Base-by-base conservation (phyloP, 1,139 yeast genomes). In the Torulaspora globosa region DNA sequence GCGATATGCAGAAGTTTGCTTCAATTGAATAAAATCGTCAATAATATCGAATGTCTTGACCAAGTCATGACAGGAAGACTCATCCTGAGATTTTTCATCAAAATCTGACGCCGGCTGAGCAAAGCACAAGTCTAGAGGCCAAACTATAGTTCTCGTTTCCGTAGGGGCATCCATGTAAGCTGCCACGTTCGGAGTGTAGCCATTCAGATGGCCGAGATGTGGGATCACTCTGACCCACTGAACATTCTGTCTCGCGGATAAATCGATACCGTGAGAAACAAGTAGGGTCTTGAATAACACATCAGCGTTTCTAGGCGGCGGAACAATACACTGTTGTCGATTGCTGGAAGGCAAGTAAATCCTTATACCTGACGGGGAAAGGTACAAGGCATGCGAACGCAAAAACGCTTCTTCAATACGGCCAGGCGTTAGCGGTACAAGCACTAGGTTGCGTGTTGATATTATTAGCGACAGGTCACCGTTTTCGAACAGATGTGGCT, bases 321-420 rank as follows among this genome's bases (percentile, higher is more conserved):
- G 64, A 1, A 78, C 69, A 23, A 78, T 61, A 16, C 78, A 75
- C 14, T 69, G 71, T 4, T 60, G 55, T 12, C 75, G 57, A 19
- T 73, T 70, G 2, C 65, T 56, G 5, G 74, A 72, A 29, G 81
- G 79, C 45, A 82, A 68, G 52, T 79, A 81, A 44, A 87, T 85
- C 44, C 89, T 68, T 14, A 84, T 80, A 0, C 90, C 94, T 10
- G 89, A 80, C 0, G 95, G 96, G 5, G 83, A 78, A 41, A 86
- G 60, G 55, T 84, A 83, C 0, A 85, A 66, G 6, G 79, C 84
- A 58, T 72, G 76, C 34, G 61, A 60, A 14, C 62, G 49, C 21
- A 66, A 62, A n/a, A 56, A 47, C 19, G 48, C 31, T 27, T 58
- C 55, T 44, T 54, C 46, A 27, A 55, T 41, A 33, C 51, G 30